A percentile compares a stretch with the other conserved stretches of the same genome.
Evolutionary conservation across 2,329 filamentous ascomycete species (phyloP).

Genomic region (Amauroascus verrucosus): DNA sequence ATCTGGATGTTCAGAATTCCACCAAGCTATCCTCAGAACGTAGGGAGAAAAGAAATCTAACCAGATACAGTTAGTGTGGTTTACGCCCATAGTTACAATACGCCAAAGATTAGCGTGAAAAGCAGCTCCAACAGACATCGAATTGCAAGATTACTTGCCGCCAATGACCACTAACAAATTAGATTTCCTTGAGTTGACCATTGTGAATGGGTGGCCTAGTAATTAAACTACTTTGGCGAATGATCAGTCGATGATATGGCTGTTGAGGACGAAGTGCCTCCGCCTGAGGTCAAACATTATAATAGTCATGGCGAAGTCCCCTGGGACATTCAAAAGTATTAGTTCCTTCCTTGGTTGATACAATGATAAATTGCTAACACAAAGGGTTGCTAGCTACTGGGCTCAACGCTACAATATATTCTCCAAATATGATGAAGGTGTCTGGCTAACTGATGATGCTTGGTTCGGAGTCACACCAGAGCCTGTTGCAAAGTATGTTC

Average conservation of each 20-base stretch:
- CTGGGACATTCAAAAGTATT: constrained; percentile 72
- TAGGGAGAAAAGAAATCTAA: too few relatives aligned
- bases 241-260: constrained; percentile 22
- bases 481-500: constrained; percentile 64
- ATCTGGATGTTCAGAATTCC: too few relatives aligned
- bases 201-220: too few relatives aligned
- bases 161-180: too few relatives aligned
- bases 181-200: too few relatives aligned
- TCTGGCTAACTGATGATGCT: constrained; percentile 83
- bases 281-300: constrained; percentile 62
- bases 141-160: too few relatives aligned
- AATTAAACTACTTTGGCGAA: not conserved
- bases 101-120: too few relatives aligned
- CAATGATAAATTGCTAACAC: constrained; percentile 12
- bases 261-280: constrained; percentile 25
- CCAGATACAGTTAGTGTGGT: too few relatives aligned
- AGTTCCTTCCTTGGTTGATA: not conserved
- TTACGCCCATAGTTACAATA: too few relatives aligned
- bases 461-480: constrained; percentile 98
- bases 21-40: too few relatives aligned
- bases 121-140: too few relatives aligned
- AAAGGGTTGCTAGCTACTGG: constrained; percentile 60
- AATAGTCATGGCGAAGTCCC: constrained; percentile 59
- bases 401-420: constrained; percentile 81
- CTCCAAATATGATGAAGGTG: constrained; percentile 71